phyloP scores from a whole-genome alignment of 306 rosid species.

The Lablab purpureus region DNA sequence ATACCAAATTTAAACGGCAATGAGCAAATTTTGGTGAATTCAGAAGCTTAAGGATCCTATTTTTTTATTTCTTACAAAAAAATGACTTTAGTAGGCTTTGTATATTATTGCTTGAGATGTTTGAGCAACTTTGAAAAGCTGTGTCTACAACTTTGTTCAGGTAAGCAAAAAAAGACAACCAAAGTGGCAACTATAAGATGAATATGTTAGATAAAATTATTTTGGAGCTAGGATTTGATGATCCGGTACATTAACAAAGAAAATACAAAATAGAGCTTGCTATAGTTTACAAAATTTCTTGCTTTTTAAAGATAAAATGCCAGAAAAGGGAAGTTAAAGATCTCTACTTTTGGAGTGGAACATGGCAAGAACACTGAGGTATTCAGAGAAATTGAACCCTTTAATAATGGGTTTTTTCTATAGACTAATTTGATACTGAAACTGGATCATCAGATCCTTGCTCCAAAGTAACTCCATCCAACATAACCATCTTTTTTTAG shows the following conservation, averaged over 20 bases:
- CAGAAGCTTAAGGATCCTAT: neutral
- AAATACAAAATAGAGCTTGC: neutral
- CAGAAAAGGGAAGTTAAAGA: neutral
- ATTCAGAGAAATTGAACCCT: neutral
- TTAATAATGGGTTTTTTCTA: neutral
- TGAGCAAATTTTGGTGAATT: constrained; percentile 1
- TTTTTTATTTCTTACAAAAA: constrained; percentile 13
- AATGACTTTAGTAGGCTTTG: constrained; percentile 5
- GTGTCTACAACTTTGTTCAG: constrained; percentile 10
- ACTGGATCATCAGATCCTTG: neutral
- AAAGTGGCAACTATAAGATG: neutral
- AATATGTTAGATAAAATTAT: neutral
- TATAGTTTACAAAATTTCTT: neutral
- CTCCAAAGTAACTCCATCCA: constrained; percentile 14
- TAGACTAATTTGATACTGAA: neutral
- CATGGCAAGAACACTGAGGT: neutral
- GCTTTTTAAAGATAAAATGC: neutral
- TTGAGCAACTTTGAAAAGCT: neutral
- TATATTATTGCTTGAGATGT: constrained; percentile 8
- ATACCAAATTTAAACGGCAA: constrained; percentile 3
- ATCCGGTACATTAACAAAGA: neutral
- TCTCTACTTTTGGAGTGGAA: neutral
- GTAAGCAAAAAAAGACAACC: constrained; percentile 4
- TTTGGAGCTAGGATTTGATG: constrained; percentile 17
- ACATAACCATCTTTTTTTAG: neutral